Base-by-base conservation (phyloP, 2,329 filamentous ascomycete genomes). In the Chaetomium sp. region DNA sequence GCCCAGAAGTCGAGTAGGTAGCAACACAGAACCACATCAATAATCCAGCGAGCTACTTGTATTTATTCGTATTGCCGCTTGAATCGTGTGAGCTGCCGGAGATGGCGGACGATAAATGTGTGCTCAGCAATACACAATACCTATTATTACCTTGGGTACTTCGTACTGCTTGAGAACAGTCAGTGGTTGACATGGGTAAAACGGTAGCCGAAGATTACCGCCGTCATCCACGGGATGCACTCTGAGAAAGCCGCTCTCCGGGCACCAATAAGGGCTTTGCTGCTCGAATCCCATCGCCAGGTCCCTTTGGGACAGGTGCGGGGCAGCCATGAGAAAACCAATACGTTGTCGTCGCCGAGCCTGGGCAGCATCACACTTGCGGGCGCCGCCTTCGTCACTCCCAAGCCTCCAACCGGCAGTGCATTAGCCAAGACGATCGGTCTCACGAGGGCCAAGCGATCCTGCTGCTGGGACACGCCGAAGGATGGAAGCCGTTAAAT, bases 351-450 rank as follows among this genome's bases (percentile, higher is more conserved):
- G 35, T 31, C 57, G 60, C 60, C 33, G 42, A 47, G 59, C 54
- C 27, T 60, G 56, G 63, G 49, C 54, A 59, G 31, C 49, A 57
- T 61, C 49, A 55, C 27, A 35, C 21, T 21, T 38, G n/a, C 49
- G 12, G 35, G 25, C 67, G 65, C 67, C 67, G 53, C 63, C 58
- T 66, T 63, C 63, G 64, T 67, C 63, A 66, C 63, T 65, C 38
- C 49, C 54, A 59, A 27, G 56, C 55, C 42, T 50, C 31, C 25
- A 59, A 35, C 59, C 64, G 66, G 66, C 38, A 65, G 54, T 62
- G 57, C 45, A 60, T 23, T n/a, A 50, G 60, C 58, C 63, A 60
- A 64, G 57, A 50, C 57, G 58, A 66, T 67, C 63, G 56, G 47
- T 47, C 45, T 45, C 27, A 21, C 47, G 25, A 38, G 29, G 55